These are phyloP conservation scores for Boletus subparvulus DNA, from an alignment of 768 basidiomycete genomes.

Conservation along the genomic window DNA sequence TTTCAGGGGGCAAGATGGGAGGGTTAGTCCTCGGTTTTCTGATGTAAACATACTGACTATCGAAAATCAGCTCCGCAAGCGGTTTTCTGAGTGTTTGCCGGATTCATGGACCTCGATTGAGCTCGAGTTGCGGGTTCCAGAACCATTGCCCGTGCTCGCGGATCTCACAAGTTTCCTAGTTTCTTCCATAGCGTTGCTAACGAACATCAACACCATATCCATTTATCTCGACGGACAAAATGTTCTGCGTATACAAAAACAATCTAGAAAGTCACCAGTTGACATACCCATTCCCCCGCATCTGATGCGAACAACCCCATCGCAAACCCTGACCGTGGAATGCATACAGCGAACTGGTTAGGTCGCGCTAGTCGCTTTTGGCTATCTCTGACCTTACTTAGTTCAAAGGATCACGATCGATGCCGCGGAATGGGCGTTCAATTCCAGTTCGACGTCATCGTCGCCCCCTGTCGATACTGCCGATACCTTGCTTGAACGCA, in stretches of 20 bases:
- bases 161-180: slow-evolving; percentile 14
- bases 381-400: not conserved
- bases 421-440: not conserved
- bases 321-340: not conserved
- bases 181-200: slow-evolving; percentile 12
- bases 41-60: not conserved
- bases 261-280: not conserved
- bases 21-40: not conserved
- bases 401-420: slow-evolving; percentile 8
- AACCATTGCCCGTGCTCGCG: not conserved
- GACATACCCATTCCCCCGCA: not conserved
- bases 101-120: slow-evolving; percentile 9
- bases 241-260: slow-evolving; percentile 5
- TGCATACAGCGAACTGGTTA: slow-evolving; percentile 9
- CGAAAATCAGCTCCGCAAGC: slow-evolving; percentile 4
- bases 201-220: slow-evolving; percentile 1
- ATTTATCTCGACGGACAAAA: not conserved
- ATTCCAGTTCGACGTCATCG: not conserved
- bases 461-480: not conserved
- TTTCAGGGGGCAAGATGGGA: slow-evolving; percentile 6
- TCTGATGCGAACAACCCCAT: not conserved
- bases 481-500: not conserved
- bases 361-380: not conserved
- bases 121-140: slow-evolving; percentile 4
- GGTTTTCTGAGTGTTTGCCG: not conserved